These are phyloP conservation scores for Phellinidium pouzarii DNA, from an alignment of 1,284 basidiomycete genomes.

Conservation along the genomic window DNA sequence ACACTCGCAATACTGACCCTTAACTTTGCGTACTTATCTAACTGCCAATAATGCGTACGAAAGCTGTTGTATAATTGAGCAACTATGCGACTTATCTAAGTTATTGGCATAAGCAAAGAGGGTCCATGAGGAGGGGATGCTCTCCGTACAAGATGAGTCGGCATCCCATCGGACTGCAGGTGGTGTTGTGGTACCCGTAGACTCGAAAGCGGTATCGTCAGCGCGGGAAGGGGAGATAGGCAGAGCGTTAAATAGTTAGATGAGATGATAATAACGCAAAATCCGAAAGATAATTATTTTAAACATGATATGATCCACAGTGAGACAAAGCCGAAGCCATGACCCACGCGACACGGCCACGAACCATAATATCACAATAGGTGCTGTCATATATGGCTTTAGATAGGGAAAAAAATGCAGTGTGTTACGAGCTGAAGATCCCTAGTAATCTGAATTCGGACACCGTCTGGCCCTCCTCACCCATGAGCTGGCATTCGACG, in stretches of 20 bases:
- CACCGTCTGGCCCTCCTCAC: slow-evolving; percentile 71
- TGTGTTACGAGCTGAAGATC: slow-evolving; percentile 59
- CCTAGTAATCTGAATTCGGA: slow-evolving; percentile 82
- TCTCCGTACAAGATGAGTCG: background rate
- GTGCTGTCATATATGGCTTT: background rate
- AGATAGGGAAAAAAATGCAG: background rate
- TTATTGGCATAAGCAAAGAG: background rate
- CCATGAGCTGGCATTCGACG: slow-evolving; percentile 76
- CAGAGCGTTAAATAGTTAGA: background rate
- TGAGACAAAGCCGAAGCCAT: background rate
- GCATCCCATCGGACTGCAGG: background rate
- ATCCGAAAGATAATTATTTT: background rate
- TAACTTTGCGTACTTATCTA: too few relatives aligned
- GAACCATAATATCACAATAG: background rate
- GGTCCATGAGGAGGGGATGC: too few relatives aligned
- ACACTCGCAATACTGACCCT: too few relatives aligned
- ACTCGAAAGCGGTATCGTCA: background rate
- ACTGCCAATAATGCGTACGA: background rate
- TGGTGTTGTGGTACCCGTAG: background rate
- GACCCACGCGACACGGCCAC: background rate
- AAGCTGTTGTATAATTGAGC: background rate
- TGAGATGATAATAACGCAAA: background rate
- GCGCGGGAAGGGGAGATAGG: background rate
- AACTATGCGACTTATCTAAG: background rate
- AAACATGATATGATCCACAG: background rate